Evolutionary conservation across 73 alveolate species (phyloP).

Genomic region (Paramecium primaurelia): DNA sequence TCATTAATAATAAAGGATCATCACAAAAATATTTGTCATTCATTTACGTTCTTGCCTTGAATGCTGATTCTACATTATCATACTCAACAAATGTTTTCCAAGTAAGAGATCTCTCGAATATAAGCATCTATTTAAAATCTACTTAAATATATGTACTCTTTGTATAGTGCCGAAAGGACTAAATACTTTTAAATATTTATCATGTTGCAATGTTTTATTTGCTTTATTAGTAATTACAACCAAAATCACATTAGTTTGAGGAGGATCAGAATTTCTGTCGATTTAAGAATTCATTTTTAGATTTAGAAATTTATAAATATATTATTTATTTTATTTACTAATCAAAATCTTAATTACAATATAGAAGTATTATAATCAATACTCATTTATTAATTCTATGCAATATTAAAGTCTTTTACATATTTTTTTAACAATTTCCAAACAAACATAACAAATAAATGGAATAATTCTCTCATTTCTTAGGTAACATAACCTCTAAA

Average conservation of each 20-base stretch:
- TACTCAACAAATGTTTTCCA: constrained; percentile 39
- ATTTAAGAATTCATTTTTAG: neutral
- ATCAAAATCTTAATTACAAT: neutral
- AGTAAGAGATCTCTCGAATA: constrained; percentile 40
- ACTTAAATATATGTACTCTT: neutral
- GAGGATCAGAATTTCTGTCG: neutral
- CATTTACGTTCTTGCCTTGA: neutral
- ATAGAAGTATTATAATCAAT: neutral
- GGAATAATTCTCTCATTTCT: neutral
- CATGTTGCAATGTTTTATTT: neutral
- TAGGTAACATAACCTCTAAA: neutral
- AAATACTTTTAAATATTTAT: constrained; percentile 20
- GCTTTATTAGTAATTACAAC: constrained; percentile 19
- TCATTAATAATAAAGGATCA: neutral
- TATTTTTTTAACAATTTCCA: neutral
- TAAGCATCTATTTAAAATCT: neutral
- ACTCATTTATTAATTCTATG: neutral
- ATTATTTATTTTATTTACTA: neutral
- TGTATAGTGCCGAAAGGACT: constrained; percentile 35
- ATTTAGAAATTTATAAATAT: neutral
- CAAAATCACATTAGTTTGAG: neutral
- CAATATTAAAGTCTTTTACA: neutral
- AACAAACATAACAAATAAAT: neutral
- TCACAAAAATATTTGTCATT: constrained; percentile 27
- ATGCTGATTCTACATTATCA: constrained; percentile 9